Evolutionary conservation across 2,329 filamentous ascomycete genomes (phyloP).

Genomic region (Colletotrichum aenigma): DNA sequence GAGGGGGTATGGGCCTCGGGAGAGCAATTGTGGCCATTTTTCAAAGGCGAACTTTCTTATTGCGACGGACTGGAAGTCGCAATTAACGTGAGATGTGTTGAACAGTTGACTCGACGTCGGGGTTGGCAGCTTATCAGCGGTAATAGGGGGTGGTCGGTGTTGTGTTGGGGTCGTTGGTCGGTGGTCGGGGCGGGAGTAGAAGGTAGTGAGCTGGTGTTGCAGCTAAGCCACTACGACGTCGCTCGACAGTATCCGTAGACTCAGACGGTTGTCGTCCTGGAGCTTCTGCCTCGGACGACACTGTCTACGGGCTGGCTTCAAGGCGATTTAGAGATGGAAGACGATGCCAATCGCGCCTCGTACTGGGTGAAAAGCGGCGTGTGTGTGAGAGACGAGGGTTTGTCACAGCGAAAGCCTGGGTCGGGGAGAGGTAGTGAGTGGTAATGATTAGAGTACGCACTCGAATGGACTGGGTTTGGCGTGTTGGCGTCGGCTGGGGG

Average conservation of each 20-base stretch:
- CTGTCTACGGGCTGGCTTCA: not conserved
- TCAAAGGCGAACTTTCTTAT: not conserved
- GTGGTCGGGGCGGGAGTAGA: not conserved
- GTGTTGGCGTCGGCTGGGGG: conserved; percentile 24
- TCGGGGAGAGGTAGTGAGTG: not conserved
- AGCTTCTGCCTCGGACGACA: not conserved
- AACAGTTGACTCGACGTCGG: not conserved
- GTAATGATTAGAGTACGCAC: not conserved
- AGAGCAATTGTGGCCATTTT: conserved; percentile 59
- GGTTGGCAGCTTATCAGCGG: not conserved
- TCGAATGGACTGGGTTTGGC: not conserved
- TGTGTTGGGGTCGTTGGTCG: not conserved
- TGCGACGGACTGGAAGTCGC: not conserved
- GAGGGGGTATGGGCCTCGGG: conserved; percentile 50
- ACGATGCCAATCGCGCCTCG: not conserved
- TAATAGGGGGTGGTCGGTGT: not conserved
- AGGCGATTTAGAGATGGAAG: not conserved
- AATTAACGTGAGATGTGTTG: not conserved
- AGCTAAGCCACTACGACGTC: not conserved
- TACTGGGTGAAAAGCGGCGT: not conserved
- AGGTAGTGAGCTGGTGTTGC: not conserved
- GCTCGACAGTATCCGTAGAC: not conserved
- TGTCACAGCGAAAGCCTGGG: not conserved
- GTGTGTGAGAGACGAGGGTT: not conserved
- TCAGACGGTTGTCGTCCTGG: not conserved